Percentiles rank a stretch among this genome's conserved stretches.
phyloP scores from a whole-genome alignment of 2,329 filamentous ascomycete genomes.

The Trichoderma cornu-damae region DNA sequence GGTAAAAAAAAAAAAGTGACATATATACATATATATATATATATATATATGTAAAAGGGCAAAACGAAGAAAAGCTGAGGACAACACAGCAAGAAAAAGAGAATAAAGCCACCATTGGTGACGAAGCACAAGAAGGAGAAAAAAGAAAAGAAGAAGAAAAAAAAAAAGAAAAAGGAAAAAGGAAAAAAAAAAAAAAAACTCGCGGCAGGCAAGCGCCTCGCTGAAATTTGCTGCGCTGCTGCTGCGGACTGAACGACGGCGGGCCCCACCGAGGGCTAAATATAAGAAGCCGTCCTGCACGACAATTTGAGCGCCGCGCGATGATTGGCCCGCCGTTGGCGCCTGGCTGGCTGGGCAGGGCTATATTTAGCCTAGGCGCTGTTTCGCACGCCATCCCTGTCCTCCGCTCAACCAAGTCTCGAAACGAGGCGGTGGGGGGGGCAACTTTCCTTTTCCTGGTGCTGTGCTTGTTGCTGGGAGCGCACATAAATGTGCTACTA shows the following conservation, averaged over 20 bases:
- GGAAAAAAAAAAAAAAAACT: not conserved
- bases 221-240: slow-evolving; percentile 10
- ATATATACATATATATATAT: no score
- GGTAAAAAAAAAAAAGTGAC: not conserved
- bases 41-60: not conserved
- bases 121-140: not conserved
- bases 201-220: slow-evolving; percentile 2
- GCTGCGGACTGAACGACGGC: slow-evolving; percentile 10
- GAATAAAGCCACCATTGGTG: no score
- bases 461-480: slow-evolving; percentile 2
- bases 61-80: not conserved
- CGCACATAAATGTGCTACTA: no score
- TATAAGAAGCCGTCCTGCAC: slow-evolving; percentile 17
- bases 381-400: slow-evolving; percentile 19
- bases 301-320: slow-evolving; percentile 24
- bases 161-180: no score
- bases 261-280: slow-evolving; percentile 18
- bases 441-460: no score
- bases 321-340: slow-evolving; percentile 32
- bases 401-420: slow-evolving; percentile 19
- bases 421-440: slow-evolving; percentile 19
- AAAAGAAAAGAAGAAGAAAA: not conserved
- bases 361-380: slow-evolving; percentile 33
- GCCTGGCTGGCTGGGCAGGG: slow-evolving; percentile 27
- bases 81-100: not conserved